Evolutionary conservation across 2,329 filamentous ascomycete species (phyloP).

Genomic region (Orbilia javanica): DNA sequence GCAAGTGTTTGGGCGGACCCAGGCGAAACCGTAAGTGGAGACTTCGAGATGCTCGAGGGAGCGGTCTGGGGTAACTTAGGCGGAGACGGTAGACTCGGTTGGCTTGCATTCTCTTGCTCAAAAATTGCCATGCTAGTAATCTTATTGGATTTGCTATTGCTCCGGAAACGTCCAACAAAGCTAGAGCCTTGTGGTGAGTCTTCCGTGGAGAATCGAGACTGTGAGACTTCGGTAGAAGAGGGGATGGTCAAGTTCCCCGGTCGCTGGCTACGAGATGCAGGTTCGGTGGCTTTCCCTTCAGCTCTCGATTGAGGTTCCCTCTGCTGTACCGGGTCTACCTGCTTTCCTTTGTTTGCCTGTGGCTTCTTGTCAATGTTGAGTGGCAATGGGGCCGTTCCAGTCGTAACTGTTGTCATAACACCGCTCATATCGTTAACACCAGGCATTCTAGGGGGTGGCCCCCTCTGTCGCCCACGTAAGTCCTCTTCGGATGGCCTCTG

Average conservation of each 20-base stretch:
- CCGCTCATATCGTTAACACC: slow-evolving; percentile 30
- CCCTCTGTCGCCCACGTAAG: slow-evolving; percentile 39
- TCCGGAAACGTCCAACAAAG: slow-evolving; percentile 49
- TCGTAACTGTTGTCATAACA: slow-evolving; percentile 49
- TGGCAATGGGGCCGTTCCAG: slow-evolving; percentile 22
- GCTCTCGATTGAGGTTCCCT: slow-evolving; percentile 14
- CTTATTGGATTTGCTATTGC: slow-evolving; percentile 54
- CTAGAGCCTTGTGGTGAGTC: slow-evolving; percentile 46
- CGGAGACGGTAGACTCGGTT: slow-evolving; percentile 33
- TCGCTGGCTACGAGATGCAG: slow-evolving; percentile 16
- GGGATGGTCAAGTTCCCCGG: slow-evolving; percentile 43
- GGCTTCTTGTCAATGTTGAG: slow-evolving; percentile 40
- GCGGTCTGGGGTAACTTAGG: slow-evolving; percentile 20
- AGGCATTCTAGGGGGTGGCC: slow-evolving; percentile 42
- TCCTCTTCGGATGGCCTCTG: slow-evolving; percentile 53
- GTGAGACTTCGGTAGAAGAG: slow-evolving; percentile 17
- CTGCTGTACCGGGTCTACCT: slow-evolving; percentile 12
- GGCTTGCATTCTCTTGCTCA: slow-evolving; percentile 41
- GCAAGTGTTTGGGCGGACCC: slow-evolving; percentile 40
- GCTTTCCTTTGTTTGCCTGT: slow-evolving; percentile 15
- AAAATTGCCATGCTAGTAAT: slow-evolving; percentile 43
- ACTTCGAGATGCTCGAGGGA: slow-evolving; percentile 37
- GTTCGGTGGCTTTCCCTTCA: slow-evolving; percentile 16
- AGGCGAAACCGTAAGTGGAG: slow-evolving; percentile 23
- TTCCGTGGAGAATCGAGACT: slow-evolving; percentile 49